Percentiles rank a stretch among this genome's conserved stretches.
These are phyloP conservation scores for Aspergillus funiculosus DNA, from an alignment of 495 filamentous ascomycete species.

Conservation along the genomic window DNA sequence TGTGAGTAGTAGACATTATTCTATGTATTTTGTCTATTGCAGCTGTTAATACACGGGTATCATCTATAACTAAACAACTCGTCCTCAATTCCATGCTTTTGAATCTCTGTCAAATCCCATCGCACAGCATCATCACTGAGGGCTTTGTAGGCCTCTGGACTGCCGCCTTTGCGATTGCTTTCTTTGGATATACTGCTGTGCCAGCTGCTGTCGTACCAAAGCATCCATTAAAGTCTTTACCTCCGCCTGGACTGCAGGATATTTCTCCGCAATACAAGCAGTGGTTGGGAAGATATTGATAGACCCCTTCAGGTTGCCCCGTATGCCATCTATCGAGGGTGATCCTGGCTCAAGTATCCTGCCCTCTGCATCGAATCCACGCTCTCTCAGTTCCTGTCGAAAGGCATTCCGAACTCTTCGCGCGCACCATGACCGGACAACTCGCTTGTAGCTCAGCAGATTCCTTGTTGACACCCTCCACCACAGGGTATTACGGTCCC, in stretches of 20 bases:
- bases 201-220: conserved; percentile 5
- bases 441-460: conserved; percentile 30
- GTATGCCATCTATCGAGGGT: neutral
- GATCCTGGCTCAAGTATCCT: conserved; percentile 15
- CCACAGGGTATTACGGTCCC: conserved; percentile 45
- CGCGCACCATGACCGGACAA: conserved; percentile 49
- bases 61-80: neutral
- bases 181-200: neutral
- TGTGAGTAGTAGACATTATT: neutral
- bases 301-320: conserved; percentile 21
- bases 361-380: conserved; percentile 53
- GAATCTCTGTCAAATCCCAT: neutral
- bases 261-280: conserved; percentile 14
- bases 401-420: conserved; percentile 52
- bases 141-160: too few species aligned
- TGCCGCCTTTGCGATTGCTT: neutral
- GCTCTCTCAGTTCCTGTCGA: conserved; percentile 45
- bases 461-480: conserved; percentile 31
- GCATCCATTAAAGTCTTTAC: conserved; percentile 17
- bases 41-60: conserved; percentile 11
- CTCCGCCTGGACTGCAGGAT: conserved; percentile 24
- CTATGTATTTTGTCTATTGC: conserved; percentile 1
- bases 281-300: conserved; percentile 24
- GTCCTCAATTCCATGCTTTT: neutral
- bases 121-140: too few species aligned